Evolutionary conservation across 495 filamentous ascomycete species (phyloP), one percentile per base, ranked within the genome.

Genomic region (Penicillium alfredii): DNA sequence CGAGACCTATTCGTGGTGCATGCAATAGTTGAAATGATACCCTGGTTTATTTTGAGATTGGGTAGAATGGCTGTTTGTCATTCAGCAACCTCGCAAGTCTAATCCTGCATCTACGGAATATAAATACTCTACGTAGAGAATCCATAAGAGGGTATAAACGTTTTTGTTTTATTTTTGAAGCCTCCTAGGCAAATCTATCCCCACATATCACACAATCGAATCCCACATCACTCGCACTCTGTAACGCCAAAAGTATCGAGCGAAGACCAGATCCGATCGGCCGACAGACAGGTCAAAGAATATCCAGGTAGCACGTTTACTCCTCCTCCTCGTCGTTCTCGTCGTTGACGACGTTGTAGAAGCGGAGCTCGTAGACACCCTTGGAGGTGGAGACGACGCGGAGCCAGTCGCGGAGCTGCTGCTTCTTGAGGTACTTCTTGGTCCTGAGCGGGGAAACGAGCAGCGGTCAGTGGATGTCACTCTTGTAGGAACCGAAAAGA

Each of bases 401-500:
- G 61, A 98, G 82, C 93, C 93, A 98, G 76, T 98, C 92, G 72
- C 92, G 85, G 66, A 98, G 82, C 75, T 96, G 89, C 78, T 94
- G 87, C 83, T 98, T 98, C 86, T 98, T 98, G 68, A 98, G 85
- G 82, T 93, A 98, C 77, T 97, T 98, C 86, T 98, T 98, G 64
- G 92, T 98, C 67, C 89, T 95, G 51, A 17, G 17, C 26, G 20
- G 24, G 2, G 30, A 34, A 35, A 30, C 40, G 33, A 2, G 15
- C 4, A 12, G 49, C 35, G 20, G 44, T 51, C 40, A 48, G 35
- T 18, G 17, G 34, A 12, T n/a, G n/a, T n/a, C n/a, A n/a, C 8
- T 40, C 24, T 29, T 30, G 37, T 24, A 15, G 2, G 30, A 13
- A 8, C 27, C n/a, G 23, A 31, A 35, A 6, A 11, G 12, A 3